Base-by-base conservation (phyloP, 805 yeast genomes). In the Priceomyces medius region DNA sequence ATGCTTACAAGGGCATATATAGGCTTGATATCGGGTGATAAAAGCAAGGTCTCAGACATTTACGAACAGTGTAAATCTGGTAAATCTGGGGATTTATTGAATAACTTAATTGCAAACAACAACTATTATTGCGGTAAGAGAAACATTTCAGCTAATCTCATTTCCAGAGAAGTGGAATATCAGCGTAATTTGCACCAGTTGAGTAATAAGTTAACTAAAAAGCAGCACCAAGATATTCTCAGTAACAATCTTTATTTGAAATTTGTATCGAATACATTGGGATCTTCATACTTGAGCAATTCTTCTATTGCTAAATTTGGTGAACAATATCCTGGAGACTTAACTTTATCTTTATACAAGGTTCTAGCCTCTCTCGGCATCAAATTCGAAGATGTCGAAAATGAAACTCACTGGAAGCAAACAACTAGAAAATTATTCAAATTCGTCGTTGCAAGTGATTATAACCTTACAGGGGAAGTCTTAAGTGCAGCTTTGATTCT, bases 1-100 rank as follows among this genome's bases (percentile, higher is more conserved):
- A 58, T 72, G 43, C 57, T 81, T 33, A 84, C 85, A 48, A 75
- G 74, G 21, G 82, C 86, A 2, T 82, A 74, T 50, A 74, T 77
- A 14, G 61, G 76, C 39, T 73, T 70, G 36, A 24, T 49, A 5
- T 45, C 48, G 28, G 75, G 74, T 6, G 52, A 71, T 12, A 35
- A 39, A 2, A 61, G 53, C 1, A 61, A 64, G 14, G 63, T 81
- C 2, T 37, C 53, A 28, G 42, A 51, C 2, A 58, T 79, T 3
- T 61, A 80, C 38, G 51, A 64, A 3, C 48, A 55, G 2, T 47
- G 72, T 8, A 66, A 66, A 13, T 38, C 56, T 27, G 47, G 53
- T 4, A 43, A 50, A 7, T 43, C 67, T 26, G 60, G 63, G 31
- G 80, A 77, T 51, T 46, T 62, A 20, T 62, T 69, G 53, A 50